Base-by-base conservation (phyloP, 208 protist genomes). In the Leishmania martiniquensis region DNA sequence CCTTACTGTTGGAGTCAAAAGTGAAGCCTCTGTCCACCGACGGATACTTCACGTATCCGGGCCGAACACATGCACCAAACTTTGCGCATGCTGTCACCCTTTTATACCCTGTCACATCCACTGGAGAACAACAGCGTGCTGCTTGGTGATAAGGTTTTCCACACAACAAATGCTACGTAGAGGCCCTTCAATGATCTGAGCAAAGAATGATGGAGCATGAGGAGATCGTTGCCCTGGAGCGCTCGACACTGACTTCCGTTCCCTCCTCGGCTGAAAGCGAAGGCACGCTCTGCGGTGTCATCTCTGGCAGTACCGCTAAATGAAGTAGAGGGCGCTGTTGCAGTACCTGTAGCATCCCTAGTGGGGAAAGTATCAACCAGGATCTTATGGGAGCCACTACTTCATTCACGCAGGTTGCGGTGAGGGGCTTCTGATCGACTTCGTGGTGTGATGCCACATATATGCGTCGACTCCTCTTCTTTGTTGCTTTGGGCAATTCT, bases 391-490 rank as follows among this genome's bases (percentile, higher is more conserved):
- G 81, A 78, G 15, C 73, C 45, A 1, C 78, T 73, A 45, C 76
- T 82, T 75, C 83, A 32, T 68, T 65, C 3, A 78, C 72, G 20
- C 72, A 52, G 34, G 67, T 74, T 22, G 77, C 55, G 17, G 75
- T 87, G 51, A 80, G 80, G 12, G 83, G 72, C 54, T 75, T 70
- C 54, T 75, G 60, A 13, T 66, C 75, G 17, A 83, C 83, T 25
- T 72, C 66, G 45, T 78, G 73, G 29, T 42, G 67, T 54, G 75
- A 42, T 13, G 78, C 75, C 34, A 66, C 70, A 0, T 62, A 13
- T 5, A 66, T 72, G 76, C 79, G 72, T 9, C 76, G 55, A n/a
- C 80, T 78, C 13, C 84, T 68, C 22, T 72, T 37, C 12, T 55
- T 1, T 81, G 63, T 32, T 78, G 60, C 3, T 42, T 66, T 29